Evolutionary conservation across 2,329 filamentous ascomycete genomes (phyloP), one percentile per base, ranked within the genome.

Genomic region (Talaromyces albobiverticillius): DNA sequence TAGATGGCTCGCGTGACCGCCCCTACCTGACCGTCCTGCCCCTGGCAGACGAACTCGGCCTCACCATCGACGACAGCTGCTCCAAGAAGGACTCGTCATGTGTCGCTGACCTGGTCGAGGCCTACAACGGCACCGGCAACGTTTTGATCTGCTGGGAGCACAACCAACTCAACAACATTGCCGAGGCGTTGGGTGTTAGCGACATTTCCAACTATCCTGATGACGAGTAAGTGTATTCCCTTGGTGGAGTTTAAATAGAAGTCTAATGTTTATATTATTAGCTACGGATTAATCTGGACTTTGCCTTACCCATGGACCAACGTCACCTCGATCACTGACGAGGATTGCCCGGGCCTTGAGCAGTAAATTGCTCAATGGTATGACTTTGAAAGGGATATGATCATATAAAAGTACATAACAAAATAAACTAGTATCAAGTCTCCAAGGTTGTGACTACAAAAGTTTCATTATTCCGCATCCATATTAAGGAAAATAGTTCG

Each of bases 81-180:
- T 76, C 80, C 53, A 76, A 81, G 11, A 79, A 82, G 55, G 80
- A 86, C 58, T 59, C 71, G 5, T 66, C 76, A 4, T 85, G 83
- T 54, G 82, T 85, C 16, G 71, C 71, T n/a, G 65, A 81, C 4
- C 71, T 71, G 0, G 76, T 85, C 1, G 61, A 79, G 1, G 58
- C 59, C 6, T 83, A 82, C 57, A 53, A 61, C 0, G 78, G 79
- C 0, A 53, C 63, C 0, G 81, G 80, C 1, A 86, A 86, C 59
- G 79, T 86, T 43, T 65, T 86, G 46, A 79, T 86, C 55, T 83
- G 82, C 69, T 85, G 82, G 82, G 78, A 85, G 60, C 83, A 86
- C 63, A 71, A 76, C 49, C 68, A 70, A 16, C 64, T 85, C 45
- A 76, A 71, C 32, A 73, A 82, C 57, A 79, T 86, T 59, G 78